Evolutionary conservation across 192 early-diverging fungal species (phyloP).

Genomic region (Piromyces sp.): DNA sequence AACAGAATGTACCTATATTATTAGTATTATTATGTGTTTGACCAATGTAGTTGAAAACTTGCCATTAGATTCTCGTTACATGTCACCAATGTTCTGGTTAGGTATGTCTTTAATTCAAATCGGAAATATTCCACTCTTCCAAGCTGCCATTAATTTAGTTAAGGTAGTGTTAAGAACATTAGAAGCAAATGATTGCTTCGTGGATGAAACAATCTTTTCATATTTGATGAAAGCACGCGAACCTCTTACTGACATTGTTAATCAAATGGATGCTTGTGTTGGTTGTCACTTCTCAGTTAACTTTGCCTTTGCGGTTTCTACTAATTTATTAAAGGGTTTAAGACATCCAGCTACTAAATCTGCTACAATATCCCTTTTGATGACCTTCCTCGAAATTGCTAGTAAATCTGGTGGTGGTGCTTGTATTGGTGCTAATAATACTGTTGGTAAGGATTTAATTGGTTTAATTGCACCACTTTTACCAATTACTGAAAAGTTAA

Average conservation of each 20-base stretch:
- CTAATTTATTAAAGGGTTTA: constrained; percentile 66
- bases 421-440: not conserved
- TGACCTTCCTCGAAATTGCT: constrained; percentile 55
- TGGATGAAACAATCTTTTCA: constrained; percentile 48
- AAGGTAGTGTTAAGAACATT: constrained; percentile 55
- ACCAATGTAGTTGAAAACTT: constrained; percentile 72
- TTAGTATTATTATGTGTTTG: constrained; percentile 78
- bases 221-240: constrained; percentile 52
- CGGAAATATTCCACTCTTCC: constrained; percentile 62
- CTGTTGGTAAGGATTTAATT: constrained; percentile 24
- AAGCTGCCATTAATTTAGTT: constrained; percentile 48
- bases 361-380: constrained; percentile 48
- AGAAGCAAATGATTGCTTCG: constrained; percentile 50
- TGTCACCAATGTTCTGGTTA: constrained; percentile 80
- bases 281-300: constrained; percentile 73
- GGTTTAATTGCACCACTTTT: constrained; percentile 69
- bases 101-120: constrained; percentile 73
- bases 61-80: constrained; percentile 62
- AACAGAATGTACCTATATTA: constrained; percentile 55
- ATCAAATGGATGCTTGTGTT: constrained; percentile 48
- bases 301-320: constrained; percentile 70
- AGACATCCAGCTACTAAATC: constrained; percentile 57
- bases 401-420: constrained; percentile 23
- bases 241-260: constrained; percentile 51
- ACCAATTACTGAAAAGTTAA: constrained; percentile 42